Evolutionary conservation across 805 yeast genomes (phyloP).

Genomic region (Cyberlindnera saturnus): DNA sequence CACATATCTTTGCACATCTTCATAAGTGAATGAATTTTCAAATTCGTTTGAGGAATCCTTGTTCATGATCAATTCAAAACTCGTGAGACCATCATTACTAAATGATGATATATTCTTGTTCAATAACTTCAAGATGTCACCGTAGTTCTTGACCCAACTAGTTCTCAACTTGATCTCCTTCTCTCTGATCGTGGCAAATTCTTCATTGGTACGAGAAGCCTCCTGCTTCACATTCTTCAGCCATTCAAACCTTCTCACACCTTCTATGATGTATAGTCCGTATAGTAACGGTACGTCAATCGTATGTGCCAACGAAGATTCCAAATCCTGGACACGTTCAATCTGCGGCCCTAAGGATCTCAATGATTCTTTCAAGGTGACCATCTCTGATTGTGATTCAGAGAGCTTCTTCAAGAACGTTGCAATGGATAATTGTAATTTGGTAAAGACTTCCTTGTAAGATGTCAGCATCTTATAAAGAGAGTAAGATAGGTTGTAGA

Average conservation of each 20-base stretch:
- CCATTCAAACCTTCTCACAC: slow-evolving; percentile 56
- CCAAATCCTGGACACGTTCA: slow-evolving; percentile 22
- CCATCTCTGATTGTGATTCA: slow-evolving; percentile 16
- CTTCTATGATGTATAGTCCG: slow-evolving; percentile 63
- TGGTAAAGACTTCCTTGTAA: slow-evolving; percentile 29
- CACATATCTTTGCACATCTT: slow-evolving; percentile 33
- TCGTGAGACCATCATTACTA: slow-evolving; percentile 13
- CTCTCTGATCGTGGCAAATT: slow-evolving; percentile 47
- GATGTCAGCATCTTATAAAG: slow-evolving; percentile 30
- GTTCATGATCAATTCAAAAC: slow-evolving; percentile 15
- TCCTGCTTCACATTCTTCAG: slow-evolving; percentile 23
- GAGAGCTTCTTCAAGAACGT: slow-evolving; percentile 14
- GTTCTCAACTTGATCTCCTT: slow-evolving; percentile 50
- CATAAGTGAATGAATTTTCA: slow-evolving; percentile 5
- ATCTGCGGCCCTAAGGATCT: slow-evolving; percentile 13
- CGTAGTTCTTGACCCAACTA: slow-evolving; percentile 62
- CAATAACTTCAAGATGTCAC: slow-evolving; percentile 36
- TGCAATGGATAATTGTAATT: slow-evolving; percentile 14
- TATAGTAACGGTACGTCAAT: slow-evolving; percentile 66
- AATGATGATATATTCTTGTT: slow-evolving; percentile 18
- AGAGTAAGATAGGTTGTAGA: slow-evolving; percentile 28
- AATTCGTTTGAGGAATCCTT: slow-evolving; percentile 2
- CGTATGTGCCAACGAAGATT: slow-evolving; percentile 29
- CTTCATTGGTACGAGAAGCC: slow-evolving; percentile 42
- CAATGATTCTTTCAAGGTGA: slow-evolving; percentile 17